Conservation (phyloP, 2,329 filamentous ascomycete species). For the Fusarium oligoseptatum region DNA sequence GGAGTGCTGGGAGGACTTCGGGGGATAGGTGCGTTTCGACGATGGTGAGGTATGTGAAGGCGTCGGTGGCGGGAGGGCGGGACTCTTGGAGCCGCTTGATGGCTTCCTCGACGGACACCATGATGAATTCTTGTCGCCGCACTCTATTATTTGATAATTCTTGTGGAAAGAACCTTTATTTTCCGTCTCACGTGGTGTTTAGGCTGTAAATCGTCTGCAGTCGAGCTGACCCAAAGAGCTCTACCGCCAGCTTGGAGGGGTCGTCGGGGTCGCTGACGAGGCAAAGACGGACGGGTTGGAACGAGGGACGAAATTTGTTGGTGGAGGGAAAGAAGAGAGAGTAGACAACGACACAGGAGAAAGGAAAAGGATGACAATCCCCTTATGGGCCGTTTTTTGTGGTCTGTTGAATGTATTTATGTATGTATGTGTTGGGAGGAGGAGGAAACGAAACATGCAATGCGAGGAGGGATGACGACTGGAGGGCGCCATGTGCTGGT, state of each 20-base stretch:
- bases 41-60: slow-evolving; percentile 83
- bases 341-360: neutral
- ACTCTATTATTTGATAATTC: neutral
- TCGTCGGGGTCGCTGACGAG: slow-evolving; percentile 21
- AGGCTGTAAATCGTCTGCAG: slow-evolving; percentile 1
- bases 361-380: neutral
- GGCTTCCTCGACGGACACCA: slow-evolving; percentile 55
- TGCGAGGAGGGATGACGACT: slow-evolving; percentile 34
- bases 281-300: neutral
- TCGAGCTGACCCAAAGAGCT: slow-evolving; percentile 9
- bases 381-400: slow-evolving; percentile 30
- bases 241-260: slow-evolving; percentile 27
- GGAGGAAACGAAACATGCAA: slow-evolving; percentile 25
- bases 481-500: slow-evolving; percentile 22
- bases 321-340: neutral
- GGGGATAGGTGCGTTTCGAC: slow-evolving; percentile 79
- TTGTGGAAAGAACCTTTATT: neutral
- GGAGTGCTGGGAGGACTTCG: slow-evolving; percentile 75
- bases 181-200: slow-evolving; percentile 9
- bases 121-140: slow-evolving; percentile 25
- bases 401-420: slow-evolving; percentile 27
- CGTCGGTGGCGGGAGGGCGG: slow-evolving; percentile 69
- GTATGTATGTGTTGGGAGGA: slow-evolving; percentile 15
- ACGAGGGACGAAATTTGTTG: slow-evolving; percentile 10
- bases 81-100: slow-evolving; percentile 63